A percentile compares a stretch with the other conserved stretches of the same genome.
Conservation (phyloP, 331 rosid genomes). For the Prunus yedoensis region DNA sequence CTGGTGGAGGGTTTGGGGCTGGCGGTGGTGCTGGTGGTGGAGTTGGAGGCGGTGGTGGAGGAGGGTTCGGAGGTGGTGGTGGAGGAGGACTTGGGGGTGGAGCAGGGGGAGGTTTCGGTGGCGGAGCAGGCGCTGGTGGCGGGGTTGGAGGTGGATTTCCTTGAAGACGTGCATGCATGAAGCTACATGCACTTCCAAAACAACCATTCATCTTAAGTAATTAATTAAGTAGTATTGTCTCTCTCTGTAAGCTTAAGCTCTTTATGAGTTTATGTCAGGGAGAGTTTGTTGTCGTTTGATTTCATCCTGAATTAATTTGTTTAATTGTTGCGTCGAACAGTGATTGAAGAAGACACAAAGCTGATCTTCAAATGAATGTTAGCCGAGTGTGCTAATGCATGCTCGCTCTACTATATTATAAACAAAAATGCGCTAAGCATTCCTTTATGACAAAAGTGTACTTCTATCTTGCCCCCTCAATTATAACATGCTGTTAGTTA, state of each 20-base stretch:
- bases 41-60: conserved; percentile 30
- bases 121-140: conserved; percentile 48
- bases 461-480: too few relatives aligned
- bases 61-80: conserved; percentile 33
- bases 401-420: too few relatives aligned
- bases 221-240: neutral
- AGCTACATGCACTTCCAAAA: neutral
- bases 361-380: neutral
- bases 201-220: neutral
- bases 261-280: neutral
- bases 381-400: neutral
- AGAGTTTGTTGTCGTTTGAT: neutral
- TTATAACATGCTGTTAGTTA: too few relatives aligned
- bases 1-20: conserved; percentile 22
- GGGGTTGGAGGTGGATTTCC: conserved; percentile 52
- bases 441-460: neutral
- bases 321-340: neutral
- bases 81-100: conserved; percentile 38
- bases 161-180: conserved; percentile 14
- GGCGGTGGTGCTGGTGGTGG: conserved; percentile 40
- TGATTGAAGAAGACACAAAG: neutral
- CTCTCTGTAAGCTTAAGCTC: neutral
- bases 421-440: neutral
- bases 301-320: neutral
- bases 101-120: conserved; percentile 37